Conservation (phyloP, 2,329 filamentous ascomycete species). For the Mollisia scopiformis region DNA sequence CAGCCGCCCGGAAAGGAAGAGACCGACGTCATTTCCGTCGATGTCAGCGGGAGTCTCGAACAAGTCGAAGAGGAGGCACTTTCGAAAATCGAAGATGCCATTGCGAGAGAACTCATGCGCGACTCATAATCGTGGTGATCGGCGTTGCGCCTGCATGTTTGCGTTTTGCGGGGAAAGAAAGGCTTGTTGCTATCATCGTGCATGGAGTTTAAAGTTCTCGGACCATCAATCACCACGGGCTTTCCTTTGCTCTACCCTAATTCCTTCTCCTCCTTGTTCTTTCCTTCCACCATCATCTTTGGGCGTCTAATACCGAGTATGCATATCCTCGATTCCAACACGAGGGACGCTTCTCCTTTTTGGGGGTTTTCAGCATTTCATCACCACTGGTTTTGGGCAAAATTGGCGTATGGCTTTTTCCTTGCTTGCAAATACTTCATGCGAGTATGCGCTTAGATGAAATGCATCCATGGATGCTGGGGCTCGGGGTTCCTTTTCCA, state of each 20-base stretch:
- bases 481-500: not conserved
- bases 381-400: not conserved
- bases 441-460: not conserved
- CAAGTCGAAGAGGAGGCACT: conserved; percentile 65
- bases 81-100: conserved; percentile 47
- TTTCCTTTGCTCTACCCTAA: not conserved
- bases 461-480: not conserved
- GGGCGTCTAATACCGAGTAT: not conserved
- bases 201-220: not conserved
- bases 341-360: not conserved
- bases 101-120: conserved; percentile 19
- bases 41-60: conserved; percentile 62
- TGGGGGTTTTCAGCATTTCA: not conserved
- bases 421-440: not conserved
- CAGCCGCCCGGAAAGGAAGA: conserved; percentile 77
- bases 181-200: not conserved
- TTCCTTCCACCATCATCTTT: not conserved
- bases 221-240: no score
- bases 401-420: not conserved
- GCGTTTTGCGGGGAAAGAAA: not conserved
- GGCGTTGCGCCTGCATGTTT: not conserved
- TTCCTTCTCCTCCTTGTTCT: not conserved
- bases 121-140: conserved; percentile 7
- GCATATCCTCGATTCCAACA: not conserved
- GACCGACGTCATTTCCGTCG: conserved; percentile 71